Evolutionary conservation across 805 yeast genomes (phyloP).

Genomic region (Candida sakaeoensis): DNA sequence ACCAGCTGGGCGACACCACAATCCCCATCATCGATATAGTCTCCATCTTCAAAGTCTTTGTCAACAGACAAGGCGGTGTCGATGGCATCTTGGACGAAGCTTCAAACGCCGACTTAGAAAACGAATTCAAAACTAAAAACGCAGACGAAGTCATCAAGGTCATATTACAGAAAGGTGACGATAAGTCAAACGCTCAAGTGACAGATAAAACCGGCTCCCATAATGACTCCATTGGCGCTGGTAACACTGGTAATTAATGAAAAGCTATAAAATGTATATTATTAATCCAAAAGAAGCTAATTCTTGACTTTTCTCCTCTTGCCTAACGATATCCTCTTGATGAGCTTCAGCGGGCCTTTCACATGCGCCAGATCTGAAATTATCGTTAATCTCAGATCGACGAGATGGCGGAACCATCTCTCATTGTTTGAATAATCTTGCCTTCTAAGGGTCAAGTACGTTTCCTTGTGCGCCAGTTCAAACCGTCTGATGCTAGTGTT

Average conservation of each 20-base stretch:
- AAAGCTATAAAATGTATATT: background rate
- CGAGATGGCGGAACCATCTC: slow-evolving; percentile 1
- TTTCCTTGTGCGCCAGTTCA: background rate
- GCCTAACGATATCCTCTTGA: background rate
- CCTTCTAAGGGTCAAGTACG: background rate
- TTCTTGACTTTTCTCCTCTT: background rate
- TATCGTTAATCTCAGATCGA: background rate
- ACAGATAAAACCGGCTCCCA: slow-evolving; percentile 23
- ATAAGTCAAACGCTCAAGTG: slow-evolving; percentile 28
- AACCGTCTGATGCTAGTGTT: too few relatives aligned
- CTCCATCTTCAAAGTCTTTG: slow-evolving; percentile 62
- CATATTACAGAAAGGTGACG: slow-evolving; percentile 59
- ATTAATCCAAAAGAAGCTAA: background rate
- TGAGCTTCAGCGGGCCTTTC: background rate
- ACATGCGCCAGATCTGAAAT: background rate
- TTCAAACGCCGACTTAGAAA: slow-evolving; percentile 56
- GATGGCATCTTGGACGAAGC: slow-evolving; percentile 74
- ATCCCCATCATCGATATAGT: slow-evolving; percentile 61
- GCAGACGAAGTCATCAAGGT: slow-evolving; percentile 54
- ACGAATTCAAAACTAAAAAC: slow-evolving; percentile 63
- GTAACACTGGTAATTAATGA: slow-evolving; percentile 16
- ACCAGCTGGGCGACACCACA: slow-evolving; percentile 46
- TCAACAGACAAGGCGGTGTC: slow-evolving; percentile 60
- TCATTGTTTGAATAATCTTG: slow-evolving; percentile 1
- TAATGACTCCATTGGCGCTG: slow-evolving; percentile 44